Conservation (phyloP, 2,329 filamentous ascomycete genomes). For the Colletotrichum echinochloae region DNA sequence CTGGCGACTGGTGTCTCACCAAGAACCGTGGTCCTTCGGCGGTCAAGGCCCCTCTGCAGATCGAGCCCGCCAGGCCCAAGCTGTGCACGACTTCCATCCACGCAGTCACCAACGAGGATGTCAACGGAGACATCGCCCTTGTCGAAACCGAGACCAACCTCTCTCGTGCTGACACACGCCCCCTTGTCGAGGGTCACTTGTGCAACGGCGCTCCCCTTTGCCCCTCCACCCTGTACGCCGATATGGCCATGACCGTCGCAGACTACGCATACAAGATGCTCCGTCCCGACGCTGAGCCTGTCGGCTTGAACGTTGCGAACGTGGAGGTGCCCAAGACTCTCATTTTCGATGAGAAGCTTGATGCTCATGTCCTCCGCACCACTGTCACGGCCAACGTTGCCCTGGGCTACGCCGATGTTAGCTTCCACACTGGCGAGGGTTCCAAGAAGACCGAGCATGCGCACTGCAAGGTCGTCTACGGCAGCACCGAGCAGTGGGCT, state of each 20-base stretch:
- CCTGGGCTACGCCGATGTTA: conserved; percentile 65
- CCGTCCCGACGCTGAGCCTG: conserved; percentile 65
- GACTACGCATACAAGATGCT: conserved; percentile 74
- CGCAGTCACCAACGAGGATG: conserved; percentile 70
- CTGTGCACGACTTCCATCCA: conserved; percentile 76
- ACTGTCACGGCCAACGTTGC: conserved; percentile 70
- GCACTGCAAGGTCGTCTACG: conserved; percentile 68
- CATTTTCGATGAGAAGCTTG: conserved; percentile 63
- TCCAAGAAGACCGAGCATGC: conserved; percentile 71
- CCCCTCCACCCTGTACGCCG: conserved; percentile 69
- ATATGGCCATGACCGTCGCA: conserved; percentile 73
- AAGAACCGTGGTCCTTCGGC: conserved; percentile 71
- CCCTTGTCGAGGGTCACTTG: conserved; percentile 72
- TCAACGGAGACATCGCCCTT: conserved; percentile 69
- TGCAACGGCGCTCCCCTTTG: conserved; percentile 76
- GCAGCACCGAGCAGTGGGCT: conserved; percentile 70
- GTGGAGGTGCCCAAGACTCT: conserved; percentile 79
- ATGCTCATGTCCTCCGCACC: conserved; percentile 70
- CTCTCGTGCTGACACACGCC: conserved; percentile 70
- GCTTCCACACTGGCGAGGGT: conserved; percentile 71
- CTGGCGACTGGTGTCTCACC: conserved; percentile 77
- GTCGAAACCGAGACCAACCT: conserved; percentile 76
- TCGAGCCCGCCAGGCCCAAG: conserved; percentile 62
- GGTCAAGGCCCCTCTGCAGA: conserved; percentile 47
- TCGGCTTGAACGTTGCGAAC: conserved; percentile 72